A percentile compares a stretch with the other conserved stretches of the same genome.
Evolutionary conservation across 2,329 filamentous ascomycete genomes (phyloP).

Genomic region (Penicillium sp.): DNA sequence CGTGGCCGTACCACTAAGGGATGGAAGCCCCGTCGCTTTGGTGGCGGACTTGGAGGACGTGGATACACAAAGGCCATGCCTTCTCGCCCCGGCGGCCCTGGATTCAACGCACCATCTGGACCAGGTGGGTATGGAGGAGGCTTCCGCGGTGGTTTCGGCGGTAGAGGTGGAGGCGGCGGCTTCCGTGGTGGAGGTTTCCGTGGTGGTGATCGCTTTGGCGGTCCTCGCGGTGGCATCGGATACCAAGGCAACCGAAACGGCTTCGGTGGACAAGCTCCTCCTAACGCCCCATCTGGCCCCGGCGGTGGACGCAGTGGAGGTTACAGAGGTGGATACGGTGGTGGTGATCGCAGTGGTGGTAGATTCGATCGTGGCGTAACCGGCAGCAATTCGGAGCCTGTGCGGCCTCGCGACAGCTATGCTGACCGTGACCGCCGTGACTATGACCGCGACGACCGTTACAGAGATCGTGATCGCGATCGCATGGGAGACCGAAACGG

Average conservation of each 20-base stretch:
- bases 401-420: constrained; percentile 66
- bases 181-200: constrained; percentile 49
- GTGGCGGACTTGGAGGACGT: constrained; percentile 86
- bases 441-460: constrained; percentile 53
- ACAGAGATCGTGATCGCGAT: constrained; percentile 39
- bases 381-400: constrained; percentile 81
- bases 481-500: constrained; percentile 49
- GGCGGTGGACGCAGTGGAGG: constrained; percentile 56
- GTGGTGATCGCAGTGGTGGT: constrained; percentile 40
- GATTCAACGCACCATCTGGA: constrained; percentile 56
- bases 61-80: constrained; percentile 83
- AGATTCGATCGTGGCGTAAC: constrained; percentile 58
- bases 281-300: constrained; percentile 54
- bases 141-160: constrained; percentile 56
- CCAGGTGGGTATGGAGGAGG: constrained; percentile 58
- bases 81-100: constrained; percentile 67
- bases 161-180: constrained; percentile 39
- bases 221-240: constrained; percentile 53
- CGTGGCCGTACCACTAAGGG: constrained; percentile 89
- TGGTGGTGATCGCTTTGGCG: constrained; percentile 53
- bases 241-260: constrained; percentile 58
- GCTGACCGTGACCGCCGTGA: constrained; percentile 46
- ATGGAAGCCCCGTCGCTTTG: constrained; percentile 88
- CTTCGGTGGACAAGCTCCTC: constrained; percentile 49
- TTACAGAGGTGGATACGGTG: constrained; percentile 49